phyloP scores from a whole-genome alignment of 495 filamentous ascomycete genomes.

The Talaromyces stipitatus region DNA sequence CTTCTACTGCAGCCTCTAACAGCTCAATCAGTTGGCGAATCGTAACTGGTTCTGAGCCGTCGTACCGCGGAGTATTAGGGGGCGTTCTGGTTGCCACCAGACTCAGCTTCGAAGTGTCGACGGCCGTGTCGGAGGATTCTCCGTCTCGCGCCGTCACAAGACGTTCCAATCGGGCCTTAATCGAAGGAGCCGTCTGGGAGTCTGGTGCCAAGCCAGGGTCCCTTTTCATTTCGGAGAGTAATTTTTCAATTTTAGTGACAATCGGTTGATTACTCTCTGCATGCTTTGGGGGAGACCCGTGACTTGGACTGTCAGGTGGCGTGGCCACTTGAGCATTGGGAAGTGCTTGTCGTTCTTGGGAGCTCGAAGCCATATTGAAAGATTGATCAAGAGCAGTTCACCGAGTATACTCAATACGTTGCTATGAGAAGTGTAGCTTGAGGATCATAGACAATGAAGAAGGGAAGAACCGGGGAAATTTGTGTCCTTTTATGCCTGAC shows the following conservation, averaged over 20 bases:
- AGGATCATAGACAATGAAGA: neutral
- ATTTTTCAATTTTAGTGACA: too few relatives aligned
- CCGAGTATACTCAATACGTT: too few relatives aligned
- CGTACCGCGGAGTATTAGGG: neutral
- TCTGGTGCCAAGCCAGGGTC: neutral
- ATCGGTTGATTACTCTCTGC: too few relatives aligned
- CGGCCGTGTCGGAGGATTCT: too few relatives aligned
- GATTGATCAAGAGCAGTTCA: too few relatives aligned
- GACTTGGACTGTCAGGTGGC: neutral
- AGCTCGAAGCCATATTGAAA: neutral
- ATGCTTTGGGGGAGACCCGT: neutral
- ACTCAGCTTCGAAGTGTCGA: too few relatives aligned
- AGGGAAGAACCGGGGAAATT: neutral
- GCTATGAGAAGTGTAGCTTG: too few relatives aligned
- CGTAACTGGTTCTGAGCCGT: neutral
- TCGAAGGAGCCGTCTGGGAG: neutral
- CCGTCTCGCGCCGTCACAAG: too few relatives aligned
- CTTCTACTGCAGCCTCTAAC: neutral
- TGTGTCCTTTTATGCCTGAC: neutral
- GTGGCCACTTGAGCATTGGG: neutral
- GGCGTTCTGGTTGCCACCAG: neutral
- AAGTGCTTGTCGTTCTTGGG: neutral
- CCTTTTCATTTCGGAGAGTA: too few relatives aligned
- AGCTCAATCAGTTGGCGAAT: neutral
- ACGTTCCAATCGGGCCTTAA: too few relatives aligned